phyloP scores from a whole-genome alignment of 257 asterid species.

The Nicotiana knightiana region DNA sequence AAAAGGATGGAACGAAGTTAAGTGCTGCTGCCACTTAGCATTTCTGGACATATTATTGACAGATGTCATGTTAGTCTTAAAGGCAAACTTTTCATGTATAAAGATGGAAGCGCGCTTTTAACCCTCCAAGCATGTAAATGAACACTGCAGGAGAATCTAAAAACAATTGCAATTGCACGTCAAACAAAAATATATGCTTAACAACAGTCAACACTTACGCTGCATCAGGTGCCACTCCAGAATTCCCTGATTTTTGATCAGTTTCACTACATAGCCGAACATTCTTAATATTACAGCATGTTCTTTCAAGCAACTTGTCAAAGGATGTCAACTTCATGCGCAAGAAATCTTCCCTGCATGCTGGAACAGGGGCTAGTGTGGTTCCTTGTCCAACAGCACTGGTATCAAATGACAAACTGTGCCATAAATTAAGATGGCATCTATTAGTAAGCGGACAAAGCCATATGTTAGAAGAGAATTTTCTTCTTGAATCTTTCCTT shows the following conservation, averaged over 20 bases:
- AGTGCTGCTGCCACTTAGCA: not conserved
- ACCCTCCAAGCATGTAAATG: not conserved
- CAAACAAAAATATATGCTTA: not conserved
- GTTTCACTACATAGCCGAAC: slow-evolving; percentile 88
- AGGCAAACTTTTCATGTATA: not conserved
- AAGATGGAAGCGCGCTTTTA: not conserved
- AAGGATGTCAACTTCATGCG: slow-evolving; percentile 84
- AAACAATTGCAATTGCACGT: not conserved
- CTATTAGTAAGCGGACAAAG: slow-evolving; percentile 9
- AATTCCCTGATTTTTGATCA: slow-evolving; percentile 64
- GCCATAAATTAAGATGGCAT: slow-evolving; percentile 11
- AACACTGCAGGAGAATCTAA: not conserved
- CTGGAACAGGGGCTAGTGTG: slow-evolving; percentile 68
- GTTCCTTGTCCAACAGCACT: slow-evolving; percentile 32
- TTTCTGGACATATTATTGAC: not conserved
- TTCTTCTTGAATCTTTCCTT: not conserved
- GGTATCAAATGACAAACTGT: slow-evolving; percentile 45
- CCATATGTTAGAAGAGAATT: not conserved
- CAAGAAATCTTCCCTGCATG: slow-evolving; percentile 85
- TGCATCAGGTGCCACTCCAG: slow-evolving; percentile 99
- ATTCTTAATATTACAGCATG: slow-evolving; percentile 75
- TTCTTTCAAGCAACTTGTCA: slow-evolving; percentile 80
- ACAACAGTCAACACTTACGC: slow-evolving; percentile 51
- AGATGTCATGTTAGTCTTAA: not conserved
- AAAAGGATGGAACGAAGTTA: not conserved